Percentiles rank a stretch among this genome's conserved stretches.
These are phyloP conservation scores for Didymella lethalis DNA, from an alignment of 2,329 filamentous ascomycete species.

Conservation along the genomic window DNA sequence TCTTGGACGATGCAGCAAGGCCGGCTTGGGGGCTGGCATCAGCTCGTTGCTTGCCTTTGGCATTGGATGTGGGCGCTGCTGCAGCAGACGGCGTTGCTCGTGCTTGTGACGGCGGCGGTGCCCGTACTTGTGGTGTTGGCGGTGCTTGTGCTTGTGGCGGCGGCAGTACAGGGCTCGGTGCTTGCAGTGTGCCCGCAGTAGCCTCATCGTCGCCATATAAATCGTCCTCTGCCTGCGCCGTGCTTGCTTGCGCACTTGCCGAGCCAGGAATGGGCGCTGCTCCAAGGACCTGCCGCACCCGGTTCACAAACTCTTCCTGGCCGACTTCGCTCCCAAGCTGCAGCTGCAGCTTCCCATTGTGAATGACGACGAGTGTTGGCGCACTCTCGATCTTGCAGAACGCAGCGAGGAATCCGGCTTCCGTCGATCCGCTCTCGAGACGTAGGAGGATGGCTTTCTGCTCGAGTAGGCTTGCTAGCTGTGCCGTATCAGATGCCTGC, in stretches of 20 bases:
- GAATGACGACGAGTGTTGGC: slow-evolving; percentile 82
- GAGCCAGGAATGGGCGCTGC: slow-evolving; percentile 40
- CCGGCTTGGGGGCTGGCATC: slow-evolving; percentile 46
- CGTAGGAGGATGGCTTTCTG: slow-evolving; percentile 73
- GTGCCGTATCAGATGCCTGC: background rate
- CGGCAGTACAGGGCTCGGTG: slow-evolving; percentile 16
- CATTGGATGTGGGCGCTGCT: slow-evolving; percentile 30
- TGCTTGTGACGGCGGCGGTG: background rate
- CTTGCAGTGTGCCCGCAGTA: slow-evolving; percentile 6
- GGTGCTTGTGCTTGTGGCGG: slow-evolving; percentile 10
- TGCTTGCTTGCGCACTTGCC: slow-evolving; percentile 22
- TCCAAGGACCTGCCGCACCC: slow-evolving; percentile 56
- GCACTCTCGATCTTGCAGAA: slow-evolving; percentile 81
- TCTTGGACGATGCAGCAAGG: slow-evolving; percentile 39
- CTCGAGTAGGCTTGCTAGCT: slow-evolving; percentile 61
- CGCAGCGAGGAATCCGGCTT: slow-evolving; percentile 81
- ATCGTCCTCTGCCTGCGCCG: slow-evolving; percentile 16
- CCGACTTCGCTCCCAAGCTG: slow-evolving; percentile 72
- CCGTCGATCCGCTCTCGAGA: slow-evolving; percentile 75
- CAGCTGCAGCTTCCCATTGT: slow-evolving; percentile 79
- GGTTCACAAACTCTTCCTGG: slow-evolving; percentile 71
- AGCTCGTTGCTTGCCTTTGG: slow-evolving; percentile 55
- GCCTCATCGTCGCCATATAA: slow-evolving; percentile 15
- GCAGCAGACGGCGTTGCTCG: slow-evolving; percentile 13
- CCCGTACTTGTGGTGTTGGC: slow-evolving; percentile 1